Evolutionary conservation across 179 eudicot genomes (phyloP).

Genomic region (Nepenthes alata): DNA sequence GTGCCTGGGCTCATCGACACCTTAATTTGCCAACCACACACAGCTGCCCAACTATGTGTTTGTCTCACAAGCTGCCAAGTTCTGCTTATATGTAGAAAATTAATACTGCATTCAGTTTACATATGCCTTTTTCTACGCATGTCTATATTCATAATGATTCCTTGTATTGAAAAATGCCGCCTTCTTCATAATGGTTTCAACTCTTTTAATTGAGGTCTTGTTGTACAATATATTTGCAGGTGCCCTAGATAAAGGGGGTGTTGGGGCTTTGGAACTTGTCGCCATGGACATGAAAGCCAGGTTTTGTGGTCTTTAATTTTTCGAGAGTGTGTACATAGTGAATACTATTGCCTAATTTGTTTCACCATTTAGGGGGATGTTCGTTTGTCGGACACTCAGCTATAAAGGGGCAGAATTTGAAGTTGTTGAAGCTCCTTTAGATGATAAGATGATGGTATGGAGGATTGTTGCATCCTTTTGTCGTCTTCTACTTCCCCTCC

Average conservation of each 20-base stretch:
- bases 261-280: slow-evolving; percentile 98
- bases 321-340: slow-evolving; percentile 2
- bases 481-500: background rate
- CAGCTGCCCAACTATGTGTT: too few relatives aligned
- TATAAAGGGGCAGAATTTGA: slow-evolving; percentile 94
- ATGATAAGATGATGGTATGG: slow-evolving; percentile 73
- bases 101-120: too few relatives aligned
- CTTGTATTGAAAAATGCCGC: too few relatives aligned
- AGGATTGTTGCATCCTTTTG: background rate
- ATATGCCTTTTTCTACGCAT: too few relatives aligned
- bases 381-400: slow-evolving; percentile 94
- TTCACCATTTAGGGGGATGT: slow-evolving; percentile 70
- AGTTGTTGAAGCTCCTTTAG: slow-evolving; percentile 81
- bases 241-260: slow-evolving; percentile 93
- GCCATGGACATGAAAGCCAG: slow-evolving; percentile 99
- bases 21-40: too few relatives aligned
- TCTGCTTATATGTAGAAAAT: too few relatives aligned
- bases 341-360: slow-evolving; percentile 1
- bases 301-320: slow-evolving; percentile 19
- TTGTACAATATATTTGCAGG: slow-evolving; percentile 27
- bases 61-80: too few relatives aligned
- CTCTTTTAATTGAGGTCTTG: too few relatives aligned
- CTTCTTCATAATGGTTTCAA: too few relatives aligned
- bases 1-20: too few relatives aligned
- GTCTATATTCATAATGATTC: too few relatives aligned